Conservation (phyloP, 192 early-diverging fungal species). For the Funneliformis geosporum region DNA sequence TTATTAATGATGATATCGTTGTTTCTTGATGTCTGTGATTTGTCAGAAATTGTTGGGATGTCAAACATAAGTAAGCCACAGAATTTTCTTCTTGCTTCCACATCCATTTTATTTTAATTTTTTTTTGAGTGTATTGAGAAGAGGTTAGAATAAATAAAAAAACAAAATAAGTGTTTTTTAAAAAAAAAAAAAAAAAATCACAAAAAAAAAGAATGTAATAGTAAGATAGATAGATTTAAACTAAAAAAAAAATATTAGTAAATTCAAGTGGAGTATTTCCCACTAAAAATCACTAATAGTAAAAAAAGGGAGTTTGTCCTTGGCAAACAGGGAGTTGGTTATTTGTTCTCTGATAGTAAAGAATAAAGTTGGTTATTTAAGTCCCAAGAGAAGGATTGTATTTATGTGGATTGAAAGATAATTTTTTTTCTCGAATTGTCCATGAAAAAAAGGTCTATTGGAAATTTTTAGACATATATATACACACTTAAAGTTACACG, state of each 20-base stretch:
- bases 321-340: neutral
- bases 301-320: neutral
- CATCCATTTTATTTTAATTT: constrained; percentile 13
- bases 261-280: constrained; percentile 5
- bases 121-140: neutral
- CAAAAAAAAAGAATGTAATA: neutral
- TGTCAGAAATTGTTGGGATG: neutral
- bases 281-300: neutral
- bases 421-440: neutral
- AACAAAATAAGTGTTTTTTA: neutral
- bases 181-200: neutral
- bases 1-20: neutral
- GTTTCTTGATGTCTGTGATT: constrained; percentile 5
- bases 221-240: neutral
- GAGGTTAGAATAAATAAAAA: neutral
- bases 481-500: too few species aligned
- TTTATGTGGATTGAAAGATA: neutral
- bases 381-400: neutral
- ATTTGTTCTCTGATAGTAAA: neutral
- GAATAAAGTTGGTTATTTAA: neutral
- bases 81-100: constrained; percentile 17
- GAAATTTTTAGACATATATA: too few species aligned
- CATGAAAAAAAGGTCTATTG: neutral
- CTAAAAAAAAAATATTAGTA: neutral
- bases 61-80: constrained; percentile 27